phyloP scores from a whole-genome alignment of 768 basidiomycete species.

The Agaricus subrufescens region DNA sequence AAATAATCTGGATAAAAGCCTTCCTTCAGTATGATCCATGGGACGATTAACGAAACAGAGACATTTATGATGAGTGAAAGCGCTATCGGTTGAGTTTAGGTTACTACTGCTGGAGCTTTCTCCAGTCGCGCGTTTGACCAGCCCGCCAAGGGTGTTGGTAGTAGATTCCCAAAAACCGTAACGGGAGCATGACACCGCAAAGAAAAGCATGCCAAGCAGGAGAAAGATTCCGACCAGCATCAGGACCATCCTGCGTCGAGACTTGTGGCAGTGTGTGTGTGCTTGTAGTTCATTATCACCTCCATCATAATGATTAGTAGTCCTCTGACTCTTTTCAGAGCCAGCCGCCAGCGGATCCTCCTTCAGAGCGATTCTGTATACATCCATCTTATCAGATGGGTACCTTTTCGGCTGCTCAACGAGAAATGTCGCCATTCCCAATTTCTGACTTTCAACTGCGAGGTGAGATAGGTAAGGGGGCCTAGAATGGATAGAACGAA shows the following conservation, averaged over 20 bases:
- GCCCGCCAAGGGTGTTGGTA: neutral
- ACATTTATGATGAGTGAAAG: slow-evolving; percentile 4
- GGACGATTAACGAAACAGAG: neutral
- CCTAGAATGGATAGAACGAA: neutral
- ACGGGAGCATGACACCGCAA: neutral
- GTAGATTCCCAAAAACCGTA: too few relatives aligned
- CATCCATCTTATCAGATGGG: neutral
- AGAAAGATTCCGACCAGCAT: neutral
- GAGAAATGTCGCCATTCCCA: neutral
- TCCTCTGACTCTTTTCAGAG: neutral
- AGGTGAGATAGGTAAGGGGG: neutral
- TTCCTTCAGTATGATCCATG: neutral
- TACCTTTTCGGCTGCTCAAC: slow-evolving; percentile 1
- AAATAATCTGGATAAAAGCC: slow-evolving; percentile 43
- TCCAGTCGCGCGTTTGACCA: neutral
- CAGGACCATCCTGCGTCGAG: neutral
- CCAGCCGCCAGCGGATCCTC: neutral
- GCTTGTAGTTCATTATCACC: neutral
- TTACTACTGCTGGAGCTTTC: neutral
- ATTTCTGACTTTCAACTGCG: neutral
- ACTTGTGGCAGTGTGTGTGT: neutral
- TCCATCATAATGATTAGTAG: neutral
- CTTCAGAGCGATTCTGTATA: neutral
- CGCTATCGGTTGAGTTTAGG: neutral
- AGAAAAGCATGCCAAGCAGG: neutral